Conservation (phyloP, 768 basidiomycete genomes). For the Xerocomus brunneocitrinus region DNA sequence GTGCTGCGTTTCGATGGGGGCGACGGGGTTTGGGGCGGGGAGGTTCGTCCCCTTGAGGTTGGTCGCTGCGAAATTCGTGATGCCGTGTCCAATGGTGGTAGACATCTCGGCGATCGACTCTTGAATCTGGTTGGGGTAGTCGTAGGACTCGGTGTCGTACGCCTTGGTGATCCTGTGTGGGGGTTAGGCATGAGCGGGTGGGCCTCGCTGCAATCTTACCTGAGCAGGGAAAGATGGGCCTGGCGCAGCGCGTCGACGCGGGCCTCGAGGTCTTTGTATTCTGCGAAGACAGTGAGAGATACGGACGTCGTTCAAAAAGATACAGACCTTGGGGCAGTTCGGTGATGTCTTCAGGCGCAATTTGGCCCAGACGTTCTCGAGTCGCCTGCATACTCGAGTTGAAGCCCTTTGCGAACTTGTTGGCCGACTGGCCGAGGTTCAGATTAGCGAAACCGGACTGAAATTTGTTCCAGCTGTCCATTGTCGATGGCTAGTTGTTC, state of each 20-base stretch:
- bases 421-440: slow-evolving; percentile 72
- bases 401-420: slow-evolving; percentile 74
- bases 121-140: slow-evolving; percentile 87
- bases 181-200: not conserved
- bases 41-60: slow-evolving; percentile 88
- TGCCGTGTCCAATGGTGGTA: slow-evolving; percentile 62
- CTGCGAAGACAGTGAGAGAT: slow-evolving; percentile 36
- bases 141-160: slow-evolving; percentile 83
- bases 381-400: slow-evolving; percentile 82
- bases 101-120: slow-evolving; percentile 74
- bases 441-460: slow-evolving; percentile 57
- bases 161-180: slow-evolving; percentile 71
- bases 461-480: slow-evolving; percentile 64
- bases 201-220: slow-evolving; percentile 42
- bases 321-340: slow-evolving; percentile 82
- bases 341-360: slow-evolving; percentile 89
- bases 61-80: slow-evolving; percentile 81
- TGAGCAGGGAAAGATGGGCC: slow-evolving; percentile 74
- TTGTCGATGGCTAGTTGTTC: slow-evolving; percentile 11
- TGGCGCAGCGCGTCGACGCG: slow-evolving; percentile 88
- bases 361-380: slow-evolving; percentile 83
- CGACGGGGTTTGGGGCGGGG: slow-evolving; percentile 59
- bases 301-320: not conserved
- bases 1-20: slow-evolving; percentile 61
- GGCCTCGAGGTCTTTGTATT: slow-evolving; percentile 94